phyloP scores from a whole-genome alignment of 257 asterid genomes.

The Solanum dulcamara region DNA sequence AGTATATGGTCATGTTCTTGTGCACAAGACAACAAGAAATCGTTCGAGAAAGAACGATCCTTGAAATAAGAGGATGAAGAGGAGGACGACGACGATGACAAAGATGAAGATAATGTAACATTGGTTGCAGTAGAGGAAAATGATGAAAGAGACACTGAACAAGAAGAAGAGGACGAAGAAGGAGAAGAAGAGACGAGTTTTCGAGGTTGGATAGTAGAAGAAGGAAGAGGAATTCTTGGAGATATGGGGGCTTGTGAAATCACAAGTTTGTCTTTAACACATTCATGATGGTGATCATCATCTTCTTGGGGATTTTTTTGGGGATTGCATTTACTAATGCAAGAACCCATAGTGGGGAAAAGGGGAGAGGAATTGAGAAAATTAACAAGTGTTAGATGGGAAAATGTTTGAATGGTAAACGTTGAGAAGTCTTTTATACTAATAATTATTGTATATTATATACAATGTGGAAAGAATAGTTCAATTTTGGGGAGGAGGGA shows the following conservation, averaged over 20 bases:
- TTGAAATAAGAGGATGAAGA: slow-evolving; percentile 17
- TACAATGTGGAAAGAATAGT: slow-evolving; percentile 12
- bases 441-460: neutral
- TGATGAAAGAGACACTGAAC: slow-evolving; percentile 27
- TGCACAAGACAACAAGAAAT: slow-evolving; percentile 48
- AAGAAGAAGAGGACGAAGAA: slow-evolving; percentile 29
- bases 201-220: slow-evolving; percentile 13
- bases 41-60: slow-evolving; percentile 58
- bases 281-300: slow-evolving; percentile 6
- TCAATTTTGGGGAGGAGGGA: slow-evolving; percentile 5
- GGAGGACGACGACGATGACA: slow-evolving; percentile 13
- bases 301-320: slow-evolving; percentile 27
- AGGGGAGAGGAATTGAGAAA: neutral
- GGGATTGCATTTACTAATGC: slow-evolving; percentile 70
- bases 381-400: neutral
- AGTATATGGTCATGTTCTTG: slow-evolving; percentile 48
- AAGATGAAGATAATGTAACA: slow-evolving; percentile 6
- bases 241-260: slow-evolving; percentile 35
- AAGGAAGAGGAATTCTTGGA: slow-evolving; percentile 17
- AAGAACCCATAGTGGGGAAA: slow-evolving; percentile 48
- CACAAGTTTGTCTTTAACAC: slow-evolving; percentile 52
- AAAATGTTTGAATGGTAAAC: slow-evolving; percentile 2
- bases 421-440: neutral
- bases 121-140: slow-evolving; percentile 28
- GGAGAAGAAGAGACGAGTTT: slow-evolving; percentile 36